phyloP scores from a whole-genome alignment of 225 moss, liverwort and hornwort genomes.

The Neckera pumila region DNA sequence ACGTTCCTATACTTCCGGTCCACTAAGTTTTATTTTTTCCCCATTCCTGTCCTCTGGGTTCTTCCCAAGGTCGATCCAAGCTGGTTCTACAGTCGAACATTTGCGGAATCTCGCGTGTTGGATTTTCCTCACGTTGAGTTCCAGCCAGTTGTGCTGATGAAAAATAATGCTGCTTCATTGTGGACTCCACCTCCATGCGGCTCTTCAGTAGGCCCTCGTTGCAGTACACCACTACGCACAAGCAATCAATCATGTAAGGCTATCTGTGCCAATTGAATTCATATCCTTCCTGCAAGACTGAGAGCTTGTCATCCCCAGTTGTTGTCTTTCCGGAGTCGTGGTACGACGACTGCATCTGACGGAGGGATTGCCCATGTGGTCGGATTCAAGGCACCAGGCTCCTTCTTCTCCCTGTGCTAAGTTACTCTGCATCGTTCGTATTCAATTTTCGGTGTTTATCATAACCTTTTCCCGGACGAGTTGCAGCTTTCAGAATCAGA shows the following conservation, averaged over 20 bases:
- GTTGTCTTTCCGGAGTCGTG: background rate
- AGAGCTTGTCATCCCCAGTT: background rate
- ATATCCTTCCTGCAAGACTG: background rate
- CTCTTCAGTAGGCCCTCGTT: background rate
- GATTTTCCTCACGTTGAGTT: background rate
- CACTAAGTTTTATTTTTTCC: background rate
- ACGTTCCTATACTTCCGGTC: background rate
- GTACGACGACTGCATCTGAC: background rate
- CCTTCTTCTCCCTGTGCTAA: background rate
- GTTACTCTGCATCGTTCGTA: background rate
- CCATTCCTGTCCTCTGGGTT: background rate
- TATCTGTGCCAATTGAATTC: background rate
- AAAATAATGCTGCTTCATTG: background rate
- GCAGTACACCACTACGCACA: background rate
- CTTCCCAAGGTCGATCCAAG: background rate
- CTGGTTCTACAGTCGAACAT: background rate
- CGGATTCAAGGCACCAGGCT: background rate
- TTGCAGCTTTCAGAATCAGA: background rate
- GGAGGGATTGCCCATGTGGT: background rate
- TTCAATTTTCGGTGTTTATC: background rate
- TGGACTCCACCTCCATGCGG: slow-evolving; percentile 1
- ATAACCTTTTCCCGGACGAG: background rate
- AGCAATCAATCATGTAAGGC: background rate
- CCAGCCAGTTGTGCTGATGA: background rate
- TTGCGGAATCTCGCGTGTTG: background rate